Conservation (phyloP, 345 rosid species). For the Linum tenue region DNA sequence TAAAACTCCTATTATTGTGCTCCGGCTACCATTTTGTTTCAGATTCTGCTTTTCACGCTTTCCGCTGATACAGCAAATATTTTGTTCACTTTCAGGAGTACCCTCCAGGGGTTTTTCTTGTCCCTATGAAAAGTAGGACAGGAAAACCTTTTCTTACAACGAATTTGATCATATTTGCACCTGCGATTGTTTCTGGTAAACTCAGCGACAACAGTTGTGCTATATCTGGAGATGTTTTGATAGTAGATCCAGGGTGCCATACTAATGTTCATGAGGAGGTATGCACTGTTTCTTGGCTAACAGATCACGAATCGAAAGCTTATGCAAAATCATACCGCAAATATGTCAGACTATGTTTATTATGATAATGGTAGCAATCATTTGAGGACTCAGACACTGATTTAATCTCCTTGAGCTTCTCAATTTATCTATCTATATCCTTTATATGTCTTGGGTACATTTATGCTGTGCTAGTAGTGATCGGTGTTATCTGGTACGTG, state of each 20-base stretch:
- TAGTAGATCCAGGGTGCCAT: conserved; percentile 80
- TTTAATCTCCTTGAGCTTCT: too few relatives aligned
- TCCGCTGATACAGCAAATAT: conserved; percentile 5
- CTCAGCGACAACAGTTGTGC: conserved; percentile 22
- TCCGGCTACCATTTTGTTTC: not conserved
- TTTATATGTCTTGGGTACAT: too few relatives aligned
- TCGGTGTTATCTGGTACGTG: too few relatives aligned
- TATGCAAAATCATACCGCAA: not conserved
- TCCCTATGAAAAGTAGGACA: conserved; percentile 79
- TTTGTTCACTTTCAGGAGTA: conserved; percentile 53
- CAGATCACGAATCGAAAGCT: not conserved
- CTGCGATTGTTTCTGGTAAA: conserved; percentile 30
- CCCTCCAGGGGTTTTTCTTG: conserved; percentile 68
- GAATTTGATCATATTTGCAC: conserved; percentile 66
- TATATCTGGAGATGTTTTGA: conserved; percentile 66
- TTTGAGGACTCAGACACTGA: too few relatives aligned
- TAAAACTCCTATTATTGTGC: not conserved
- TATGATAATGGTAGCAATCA: not conserved
- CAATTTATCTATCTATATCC: too few relatives aligned
- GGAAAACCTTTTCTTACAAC: conserved; percentile 67
- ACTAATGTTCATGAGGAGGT: conserved; percentile 51
- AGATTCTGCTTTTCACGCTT: not conserved
- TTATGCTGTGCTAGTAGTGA: too few relatives aligned
- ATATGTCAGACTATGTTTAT: not conserved
- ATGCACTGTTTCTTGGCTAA: conserved; percentile 3